phyloP scores from a whole-genome alignment of 371 early-diverging fungal genomes.

The Apophysomyces ossiformis region DNA sequence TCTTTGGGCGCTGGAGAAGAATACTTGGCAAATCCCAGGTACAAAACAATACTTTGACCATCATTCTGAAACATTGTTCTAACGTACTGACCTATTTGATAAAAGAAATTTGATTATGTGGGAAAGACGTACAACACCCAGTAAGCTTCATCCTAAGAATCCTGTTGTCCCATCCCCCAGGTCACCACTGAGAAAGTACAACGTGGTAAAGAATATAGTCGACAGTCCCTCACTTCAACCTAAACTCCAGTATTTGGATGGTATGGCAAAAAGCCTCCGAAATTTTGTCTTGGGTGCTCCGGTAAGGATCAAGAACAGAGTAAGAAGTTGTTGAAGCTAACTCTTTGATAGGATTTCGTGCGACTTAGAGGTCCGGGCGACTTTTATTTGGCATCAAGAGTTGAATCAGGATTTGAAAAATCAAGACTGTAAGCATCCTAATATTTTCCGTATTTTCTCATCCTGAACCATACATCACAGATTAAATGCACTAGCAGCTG shows the following conservation, averaged over 20 bases:
- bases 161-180: conserved; percentile 44
- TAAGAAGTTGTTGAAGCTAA: conserved; percentile 20
- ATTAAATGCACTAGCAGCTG: conserved; percentile 48
- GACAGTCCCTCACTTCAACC: conserved; percentile 58
- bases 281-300: conserved; percentile 54
- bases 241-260: conserved; percentile 44
- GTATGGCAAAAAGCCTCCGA: conserved; percentile 35
- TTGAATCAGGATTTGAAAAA: conserved; percentile 56
- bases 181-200: conserved; percentile 36
- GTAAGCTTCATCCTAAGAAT: conserved; percentile 34
- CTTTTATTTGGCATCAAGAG: conserved; percentile 67
- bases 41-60: conserved; percentile 1
- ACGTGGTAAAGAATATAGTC: conserved; percentile 44
- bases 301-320: conserved; percentile 36
- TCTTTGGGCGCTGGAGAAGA: conserved; percentile 71
- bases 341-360: conserved; percentile 60
- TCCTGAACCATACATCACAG: conserved; percentile 16
- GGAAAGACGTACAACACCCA: conserved; percentile 55
- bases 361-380: conserved; percentile 73
- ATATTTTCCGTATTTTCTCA: background rate
- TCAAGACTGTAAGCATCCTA: conserved; percentile 36
- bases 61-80: background rate
- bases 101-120: conserved; percentile 54
- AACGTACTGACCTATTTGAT: background rate
- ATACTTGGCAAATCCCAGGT: conserved; percentile 76